Base-by-base conservation (phyloP, 78 protist genomes). In the Blattamonas nauphoetae region DNA sequence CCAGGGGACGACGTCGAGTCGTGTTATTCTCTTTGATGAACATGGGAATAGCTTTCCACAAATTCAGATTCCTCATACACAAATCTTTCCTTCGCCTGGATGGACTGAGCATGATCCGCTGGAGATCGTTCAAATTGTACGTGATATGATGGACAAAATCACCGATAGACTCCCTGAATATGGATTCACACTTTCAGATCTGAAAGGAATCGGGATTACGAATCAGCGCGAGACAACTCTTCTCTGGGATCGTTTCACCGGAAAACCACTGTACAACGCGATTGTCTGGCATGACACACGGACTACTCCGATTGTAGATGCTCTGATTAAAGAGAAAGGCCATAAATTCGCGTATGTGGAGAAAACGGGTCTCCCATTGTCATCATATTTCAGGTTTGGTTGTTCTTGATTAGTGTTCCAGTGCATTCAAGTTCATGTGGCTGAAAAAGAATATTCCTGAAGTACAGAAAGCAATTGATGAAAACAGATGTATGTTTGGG, bases 181-280 rank as follows among this genome's bases (percentile, higher is more conserved):
- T 11, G 0, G 33, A n/a, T 79, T 43, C 0, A 0, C 1, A 45
- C 29, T 29, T 1, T 6, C 3, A 1, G 42, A 64, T 35, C 3
- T 87, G 45, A 81, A 86, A 33, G 90, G 92, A 1, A 79, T 97
- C 41, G 99, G 99, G 2, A 82, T 97, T 34, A 96, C 99, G 55
- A 97, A 97, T 85, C 99, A 97, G 85, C 88, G 99, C 3, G 99
- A 97, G 45, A 96, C 98, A 32, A 89, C 94, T 0, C 77, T 79
- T 79, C 35, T 88, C 4, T 88, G 86, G 90, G 98, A 97, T 86
- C 43, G 64, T 42, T 0, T 1, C 32, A 97, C 97, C 1, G 97
- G 97, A 0, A 41, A 84, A 81, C 97, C 99, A 0, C 88, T 96
- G 34, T 71, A 91, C 84, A 82, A 94, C 45, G 96, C 97, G 3